Percentiles rank a stretch among this genome's conserved stretches.
Conservation (phyloP, 768 basidiomycete genomes). For the Strobilomyces dryophilus region DNA sequence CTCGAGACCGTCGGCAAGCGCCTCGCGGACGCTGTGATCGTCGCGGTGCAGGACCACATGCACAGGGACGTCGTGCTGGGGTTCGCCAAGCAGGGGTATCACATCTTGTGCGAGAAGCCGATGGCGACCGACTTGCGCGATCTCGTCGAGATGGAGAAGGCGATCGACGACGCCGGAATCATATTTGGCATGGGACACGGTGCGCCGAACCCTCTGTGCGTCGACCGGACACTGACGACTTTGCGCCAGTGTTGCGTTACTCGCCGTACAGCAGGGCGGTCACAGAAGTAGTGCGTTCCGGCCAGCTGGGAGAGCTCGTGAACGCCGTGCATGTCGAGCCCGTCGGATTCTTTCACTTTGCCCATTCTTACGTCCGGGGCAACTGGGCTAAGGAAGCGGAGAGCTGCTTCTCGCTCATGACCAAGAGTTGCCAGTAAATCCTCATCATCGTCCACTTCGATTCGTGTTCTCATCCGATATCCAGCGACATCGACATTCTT, state of each 20-base stretch:
- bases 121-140: conserved; percentile 77
- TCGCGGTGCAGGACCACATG: conserved; percentile 78
- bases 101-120: conserved; percentile 90
- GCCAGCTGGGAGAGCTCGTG: conserved; percentile 69
- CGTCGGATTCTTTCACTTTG: conserved; percentile 83
- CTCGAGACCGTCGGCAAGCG: conserved; percentile 60
- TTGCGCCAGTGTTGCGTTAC: conserved; percentile 69
- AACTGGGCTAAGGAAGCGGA: conserved; percentile 69
- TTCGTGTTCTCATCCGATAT: conserved; percentile 3
- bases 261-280: conserved; percentile 77
- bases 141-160: conserved; percentile 71
- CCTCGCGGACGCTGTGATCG: conserved; percentile 77
- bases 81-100: conserved; percentile 78
- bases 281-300: conserved; percentile 64
- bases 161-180: conserved; percentile 60
- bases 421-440: conserved; percentile 85
- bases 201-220: conserved; percentile 25
- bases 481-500: conserved; percentile 80
- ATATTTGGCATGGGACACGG: conserved; percentile 91
- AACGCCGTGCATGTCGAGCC: conserved; percentile 86
- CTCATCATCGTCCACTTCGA: not conserved
- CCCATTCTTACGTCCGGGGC: conserved; percentile 84
- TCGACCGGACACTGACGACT: not conserved
- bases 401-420: conserved; percentile 81
- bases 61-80: conserved; percentile 71